phyloP scores from a whole-genome alignment of 2,329 filamentous ascomycete species.

The Sporothrix schenckii region DNA sequence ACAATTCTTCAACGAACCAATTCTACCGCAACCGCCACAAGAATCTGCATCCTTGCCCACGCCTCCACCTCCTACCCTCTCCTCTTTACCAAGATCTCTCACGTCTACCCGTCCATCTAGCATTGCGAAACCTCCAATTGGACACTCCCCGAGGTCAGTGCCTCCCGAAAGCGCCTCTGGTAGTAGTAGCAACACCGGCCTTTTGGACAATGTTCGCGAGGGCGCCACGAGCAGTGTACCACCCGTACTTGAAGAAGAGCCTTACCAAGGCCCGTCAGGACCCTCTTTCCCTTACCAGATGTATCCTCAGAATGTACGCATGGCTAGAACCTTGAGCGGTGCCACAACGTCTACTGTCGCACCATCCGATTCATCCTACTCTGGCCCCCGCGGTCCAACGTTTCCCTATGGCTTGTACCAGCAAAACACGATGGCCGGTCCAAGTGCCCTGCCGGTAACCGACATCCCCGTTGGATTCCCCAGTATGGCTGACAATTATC shows the following conservation, averaged over 20 bases:
- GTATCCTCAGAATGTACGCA: constrained; percentile 77
- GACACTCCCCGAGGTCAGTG: constrained; percentile 37
- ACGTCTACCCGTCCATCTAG: constrained; percentile 49
- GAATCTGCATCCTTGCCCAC: neutral
- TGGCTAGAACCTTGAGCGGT: constrained; percentile 71
- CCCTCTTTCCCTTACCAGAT: constrained; percentile 84
- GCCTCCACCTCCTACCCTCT: neutral
- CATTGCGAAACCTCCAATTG: constrained; percentile 56
- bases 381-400: constrained; percentile 66
- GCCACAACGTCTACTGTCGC: constrained; percentile 54
- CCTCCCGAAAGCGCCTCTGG: constrained; percentile 47
- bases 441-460: constrained; percentile 41
- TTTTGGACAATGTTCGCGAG: constrained; percentile 41
- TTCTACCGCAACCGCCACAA: neutral
- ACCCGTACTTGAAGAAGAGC: constrained; percentile 53
- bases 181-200: constrained; percentile 21
- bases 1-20: neutral
- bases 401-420: constrained; percentile 88
- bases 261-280: constrained; percentile 69
- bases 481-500: constrained; percentile 67
- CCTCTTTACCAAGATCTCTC: neutral
- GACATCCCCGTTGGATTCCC: constrained; percentile 74
- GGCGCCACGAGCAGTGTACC: constrained; percentile 42
- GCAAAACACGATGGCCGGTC: constrained; percentile 70
- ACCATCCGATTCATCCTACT: constrained; percentile 52